phyloP scores from a whole-genome alignment of 2,329 filamentous ascomycete species.

The Byssoonygena ceratinophila region DNA sequence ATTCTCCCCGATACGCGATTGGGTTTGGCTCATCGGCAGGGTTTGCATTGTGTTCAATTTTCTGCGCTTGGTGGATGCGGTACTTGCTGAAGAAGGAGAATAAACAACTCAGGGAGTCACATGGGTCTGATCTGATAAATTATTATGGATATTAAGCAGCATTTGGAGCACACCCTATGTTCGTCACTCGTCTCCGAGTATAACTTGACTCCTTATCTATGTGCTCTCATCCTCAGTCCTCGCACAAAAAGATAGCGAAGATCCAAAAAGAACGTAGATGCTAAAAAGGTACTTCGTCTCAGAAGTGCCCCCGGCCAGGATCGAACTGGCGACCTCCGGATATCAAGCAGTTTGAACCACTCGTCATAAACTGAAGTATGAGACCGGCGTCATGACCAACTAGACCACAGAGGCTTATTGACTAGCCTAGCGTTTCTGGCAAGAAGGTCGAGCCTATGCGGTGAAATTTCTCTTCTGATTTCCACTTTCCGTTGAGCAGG shows the following conservation, averaged over 20 bases:
- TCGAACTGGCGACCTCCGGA: constrained; percentile 18
- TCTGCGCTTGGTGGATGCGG: constrained; percentile 19
- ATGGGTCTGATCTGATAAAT: constrained; percentile 10
- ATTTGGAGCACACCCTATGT: neutral
- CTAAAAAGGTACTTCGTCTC: neutral
- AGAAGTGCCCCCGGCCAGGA: constrained; percentile 16
- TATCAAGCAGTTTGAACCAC: constrained; percentile 13
- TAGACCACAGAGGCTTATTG: constrained; percentile 16
- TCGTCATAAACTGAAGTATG: constrained; percentile 16
- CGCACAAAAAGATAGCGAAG: no score
- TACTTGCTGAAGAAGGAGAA: constrained; percentile 16
- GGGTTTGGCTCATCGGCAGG: constrained; percentile 17
- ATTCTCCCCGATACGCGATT: constrained; percentile 17
- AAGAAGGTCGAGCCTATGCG: no score
- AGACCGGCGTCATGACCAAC: constrained; percentile 18
- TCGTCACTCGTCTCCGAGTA: no score
- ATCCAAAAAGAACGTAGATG: no score
- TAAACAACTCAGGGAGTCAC: constrained; percentile 7
- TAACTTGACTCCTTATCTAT: no score
- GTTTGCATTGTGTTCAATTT: constrained; percentile 17
- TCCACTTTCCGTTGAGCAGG: no score
- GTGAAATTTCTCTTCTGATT: no score
- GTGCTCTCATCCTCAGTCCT: neutral
- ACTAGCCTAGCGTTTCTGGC: neutral
- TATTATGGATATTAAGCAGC: constrained; percentile 16